Evolutionary conservation across 768 basidiomycete species (phyloP).

Genomic region (Mycena epipterygia): DNA sequence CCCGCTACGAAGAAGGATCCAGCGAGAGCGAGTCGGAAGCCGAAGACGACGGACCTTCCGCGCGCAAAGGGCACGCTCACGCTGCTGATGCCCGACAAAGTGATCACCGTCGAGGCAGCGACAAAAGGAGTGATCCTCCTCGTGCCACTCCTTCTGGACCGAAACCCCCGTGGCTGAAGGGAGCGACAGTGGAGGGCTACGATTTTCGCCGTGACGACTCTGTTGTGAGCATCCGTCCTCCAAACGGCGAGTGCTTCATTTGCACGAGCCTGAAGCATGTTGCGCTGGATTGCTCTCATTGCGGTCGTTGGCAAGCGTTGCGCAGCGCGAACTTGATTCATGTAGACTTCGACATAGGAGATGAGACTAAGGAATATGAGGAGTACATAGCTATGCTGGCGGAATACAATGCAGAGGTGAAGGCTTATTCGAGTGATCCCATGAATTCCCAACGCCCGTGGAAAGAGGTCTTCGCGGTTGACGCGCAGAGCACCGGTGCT

Average conservation of each 20-base stretch:
- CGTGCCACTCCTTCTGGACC: background rate
- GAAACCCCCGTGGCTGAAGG: background rate
- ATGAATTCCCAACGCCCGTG: background rate
- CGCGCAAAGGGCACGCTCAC: too few species aligned
- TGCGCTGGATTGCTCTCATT: conserved; percentile 33
- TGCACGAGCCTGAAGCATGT: conserved; percentile 34
- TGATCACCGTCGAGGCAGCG: too few species aligned
- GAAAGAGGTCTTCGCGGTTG: background rate
- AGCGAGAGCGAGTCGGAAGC: too few species aligned
- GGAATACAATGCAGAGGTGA: conserved; percentile 25
- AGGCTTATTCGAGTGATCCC: conserved; percentile 7
- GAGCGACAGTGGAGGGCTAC: background rate
- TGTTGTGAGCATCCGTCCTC: background rate
- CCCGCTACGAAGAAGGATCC: background rate
- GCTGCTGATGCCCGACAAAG: background rate
- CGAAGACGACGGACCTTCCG: too few species aligned
- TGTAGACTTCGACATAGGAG: conserved; percentile 18
- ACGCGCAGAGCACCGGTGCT: background rate
- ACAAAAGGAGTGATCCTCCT: too few species aligned
- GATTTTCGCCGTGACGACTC: conserved; percentile 10
- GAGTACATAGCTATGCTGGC: conserved; percentile 36
- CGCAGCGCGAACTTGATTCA: conserved; percentile 22
- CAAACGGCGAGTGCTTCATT: conserved; percentile 35
- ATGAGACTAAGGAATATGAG: background rate
- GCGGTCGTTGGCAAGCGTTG: conserved; percentile 22